Conservation (phyloP, 768 basidiomycete genomes). For the Calocybe cyanea region DNA sequence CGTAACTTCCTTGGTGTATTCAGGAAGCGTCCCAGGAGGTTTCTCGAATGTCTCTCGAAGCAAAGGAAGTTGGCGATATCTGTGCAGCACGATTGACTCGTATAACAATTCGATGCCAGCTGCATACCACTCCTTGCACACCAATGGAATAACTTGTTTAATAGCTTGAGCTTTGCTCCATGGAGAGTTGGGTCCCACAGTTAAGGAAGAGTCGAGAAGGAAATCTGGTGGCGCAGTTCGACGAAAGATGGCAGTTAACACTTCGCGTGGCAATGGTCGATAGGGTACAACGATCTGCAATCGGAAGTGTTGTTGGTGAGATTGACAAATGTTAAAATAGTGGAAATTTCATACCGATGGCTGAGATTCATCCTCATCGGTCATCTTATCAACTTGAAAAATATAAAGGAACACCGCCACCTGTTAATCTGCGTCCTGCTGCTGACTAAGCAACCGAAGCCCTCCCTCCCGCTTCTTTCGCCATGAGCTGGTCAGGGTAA, state of each 20-base stretch:
- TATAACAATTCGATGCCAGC: slow-evolving; percentile 23
- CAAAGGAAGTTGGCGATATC: slow-evolving; percentile 18
- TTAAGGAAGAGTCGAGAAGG: slow-evolving; percentile 15
- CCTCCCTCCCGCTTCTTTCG: too few species aligned
- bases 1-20: slow-evolving; percentile 13
- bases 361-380: too few species aligned
- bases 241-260: slow-evolving; percentile 21
- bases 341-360: too few species aligned
- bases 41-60: slow-evolving; percentile 18
- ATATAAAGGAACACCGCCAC: too few species aligned
- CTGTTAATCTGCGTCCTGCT: too few species aligned
- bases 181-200: slow-evolving; percentile 14
- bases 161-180: slow-evolving; percentile 20
- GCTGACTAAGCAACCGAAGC: slow-evolving; percentile 15
- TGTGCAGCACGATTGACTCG: slow-evolving; percentile 20
- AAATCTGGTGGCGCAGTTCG: slow-evolving; percentile 20
- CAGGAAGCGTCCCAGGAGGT: slow-evolving; percentile 2
- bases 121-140: slow-evolving; percentile 24
- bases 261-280: slow-evolving; percentile 18
- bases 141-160: slow-evolving; percentile 18
- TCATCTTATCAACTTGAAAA: too few species aligned
- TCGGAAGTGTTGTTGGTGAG: too few species aligned
- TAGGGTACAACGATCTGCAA: neutral
- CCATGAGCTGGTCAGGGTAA: slow-evolving; percentile 31
- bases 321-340: too few species aligned